Base-by-base conservation (phyloP, 495 filamentous ascomycete genomes). In the Lepraria neglecta region DNA sequence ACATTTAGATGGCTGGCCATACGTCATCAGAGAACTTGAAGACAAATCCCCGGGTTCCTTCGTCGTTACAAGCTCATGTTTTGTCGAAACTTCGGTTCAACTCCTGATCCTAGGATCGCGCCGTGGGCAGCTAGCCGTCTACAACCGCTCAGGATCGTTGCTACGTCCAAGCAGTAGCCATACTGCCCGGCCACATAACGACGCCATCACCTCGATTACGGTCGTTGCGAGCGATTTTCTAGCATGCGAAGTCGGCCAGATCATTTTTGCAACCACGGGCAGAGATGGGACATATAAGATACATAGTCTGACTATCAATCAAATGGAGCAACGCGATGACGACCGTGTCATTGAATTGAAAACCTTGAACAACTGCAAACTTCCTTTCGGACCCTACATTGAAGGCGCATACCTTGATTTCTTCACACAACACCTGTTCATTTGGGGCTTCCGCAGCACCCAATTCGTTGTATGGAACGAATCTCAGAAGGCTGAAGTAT, bases 381-480 rank as follows among this genome's bases (percentile, higher is more conserved):
- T 84, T 10, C 81, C 87, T 0, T 80, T 90, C 27, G 84, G 83
- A 0, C 81, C 83, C 33, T 80, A 85, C 62, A 79, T 96, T 30
- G 86, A 91, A 67, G 82, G 83, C 3, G 79, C 83, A 0, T 84
- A 82, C 69, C 78, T 91, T 61, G 71, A 81, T 53, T 56, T 70
- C 6, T 51, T 61, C 6, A 70, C 68, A 0, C 64, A 71, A 1
- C 65, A 87, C 35, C 75, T 96, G 1, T 75, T 89, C 57, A 68
- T 95, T 28, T 88, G 86, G 72, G 94, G 94, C 14, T 97, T 96
- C 72, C 82, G 79, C 28, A 83, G 87, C 59, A 88, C 82, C 54
- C 73, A 82, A 40, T 96, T 97, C 62, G 74, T 96, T 15, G 78
- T 89, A 27, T 91, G 88, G 80, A 88, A 95, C 69, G 87, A 87